phyloP scores from a whole-genome alignment of 139 green algal species.

The Marvania coccoides region DNA sequence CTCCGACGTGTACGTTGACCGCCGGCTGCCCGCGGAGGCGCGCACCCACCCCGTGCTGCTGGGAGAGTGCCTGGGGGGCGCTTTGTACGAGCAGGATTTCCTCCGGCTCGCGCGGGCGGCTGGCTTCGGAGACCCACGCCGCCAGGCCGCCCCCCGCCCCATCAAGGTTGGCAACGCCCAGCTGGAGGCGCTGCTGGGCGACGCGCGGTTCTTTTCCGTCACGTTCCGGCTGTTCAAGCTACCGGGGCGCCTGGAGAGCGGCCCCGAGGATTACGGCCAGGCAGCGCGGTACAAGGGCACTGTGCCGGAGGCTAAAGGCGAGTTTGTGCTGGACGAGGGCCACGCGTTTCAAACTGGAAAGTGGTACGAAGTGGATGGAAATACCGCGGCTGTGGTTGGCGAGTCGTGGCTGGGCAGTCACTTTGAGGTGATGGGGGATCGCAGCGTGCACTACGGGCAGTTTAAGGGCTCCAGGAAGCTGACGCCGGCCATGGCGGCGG shows the following conservation, averaged over 20 bases:
- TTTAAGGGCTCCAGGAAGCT: constrained; percentile 29
- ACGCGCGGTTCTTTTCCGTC: constrained; percentile 86
- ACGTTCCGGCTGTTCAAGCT: constrained; percentile 98
- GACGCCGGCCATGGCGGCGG: not conserved
- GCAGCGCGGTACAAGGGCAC: constrained; percentile 50
- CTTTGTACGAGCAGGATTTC: constrained; percentile 93
- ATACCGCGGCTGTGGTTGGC: constrained; percentile 84
- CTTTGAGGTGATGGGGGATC: constrained; percentile 67
- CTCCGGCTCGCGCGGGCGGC: constrained; percentile 53
- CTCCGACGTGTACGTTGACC: constrained; percentile 89
- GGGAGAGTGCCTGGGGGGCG: constrained; percentile 91
- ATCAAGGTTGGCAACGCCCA: constrained; percentile 72
- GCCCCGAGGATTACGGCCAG: constrained; percentile 82
- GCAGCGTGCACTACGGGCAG: constrained; percentile 61
- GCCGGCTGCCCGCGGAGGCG: constrained; percentile 50
- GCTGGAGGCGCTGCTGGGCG: constrained; percentile 63
- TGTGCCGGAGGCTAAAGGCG: constrained; percentile 55
- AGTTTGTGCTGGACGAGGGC: constrained; percentile 77
- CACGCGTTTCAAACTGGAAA: constrained; percentile 70
- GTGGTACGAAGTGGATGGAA: constrained; percentile 80
- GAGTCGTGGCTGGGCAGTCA: constrained; percentile 71
- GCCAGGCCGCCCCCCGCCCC: constrained; percentile 34
- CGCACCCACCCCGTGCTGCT: constrained; percentile 43
- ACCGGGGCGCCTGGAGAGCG: constrained; percentile 64
- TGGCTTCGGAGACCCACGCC: constrained; percentile 80